Evolutionary conservation across 2,329 filamentous ascomycete species (phyloP).

Genomic region (Claviceps citrina): DNA sequence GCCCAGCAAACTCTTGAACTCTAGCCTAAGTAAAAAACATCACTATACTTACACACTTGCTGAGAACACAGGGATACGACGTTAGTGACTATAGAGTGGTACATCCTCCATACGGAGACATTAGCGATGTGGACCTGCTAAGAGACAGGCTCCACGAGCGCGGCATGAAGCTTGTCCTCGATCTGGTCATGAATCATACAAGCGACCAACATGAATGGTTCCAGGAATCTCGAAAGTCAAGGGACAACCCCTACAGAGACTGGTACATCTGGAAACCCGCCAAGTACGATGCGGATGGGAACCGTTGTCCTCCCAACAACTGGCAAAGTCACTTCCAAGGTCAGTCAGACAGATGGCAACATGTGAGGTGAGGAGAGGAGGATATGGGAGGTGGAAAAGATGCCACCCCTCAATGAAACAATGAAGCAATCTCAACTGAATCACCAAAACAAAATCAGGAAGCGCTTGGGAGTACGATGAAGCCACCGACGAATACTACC

Average conservation of each 20-base stretch:
- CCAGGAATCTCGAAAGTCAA: slow-evolving; percentile 36
- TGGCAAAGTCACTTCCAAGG: slow-evolving; percentile 30
- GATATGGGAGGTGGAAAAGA: not conserved
- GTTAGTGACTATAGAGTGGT: slow-evolving; percentile 53
- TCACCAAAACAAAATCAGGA: slow-evolving; percentile 1
- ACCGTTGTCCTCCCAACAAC: slow-evolving; percentile 45
- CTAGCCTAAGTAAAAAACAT: no score
- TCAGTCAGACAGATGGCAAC: slow-evolving; percentile 7
- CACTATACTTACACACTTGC: not conserved
- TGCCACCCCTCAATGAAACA: not conserved
- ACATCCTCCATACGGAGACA: slow-evolving; percentile 49
- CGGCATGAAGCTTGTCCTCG: slow-evolving; percentile 55
- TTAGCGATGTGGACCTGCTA: slow-evolving; percentile 50
- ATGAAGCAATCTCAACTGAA: not conserved
- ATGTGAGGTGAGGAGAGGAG: no score
- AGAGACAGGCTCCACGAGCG: slow-evolving; percentile 44
- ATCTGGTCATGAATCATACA: slow-evolving; percentile 63
- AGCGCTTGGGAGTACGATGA: slow-evolving; percentile 35
- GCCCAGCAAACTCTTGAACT: not conserved
- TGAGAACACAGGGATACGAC: slow-evolving; percentile 41
- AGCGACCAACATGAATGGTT: slow-evolving; percentile 43
- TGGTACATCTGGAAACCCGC: slow-evolving; percentile 54
- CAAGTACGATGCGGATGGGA: slow-evolving; percentile 39
- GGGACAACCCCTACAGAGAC: slow-evolving; percentile 37
- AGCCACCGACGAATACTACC: slow-evolving; percentile 37